phyloP scores from a whole-genome alignment of 83 land plant genomes.

The Diphasiastrum complanatum region DNA sequence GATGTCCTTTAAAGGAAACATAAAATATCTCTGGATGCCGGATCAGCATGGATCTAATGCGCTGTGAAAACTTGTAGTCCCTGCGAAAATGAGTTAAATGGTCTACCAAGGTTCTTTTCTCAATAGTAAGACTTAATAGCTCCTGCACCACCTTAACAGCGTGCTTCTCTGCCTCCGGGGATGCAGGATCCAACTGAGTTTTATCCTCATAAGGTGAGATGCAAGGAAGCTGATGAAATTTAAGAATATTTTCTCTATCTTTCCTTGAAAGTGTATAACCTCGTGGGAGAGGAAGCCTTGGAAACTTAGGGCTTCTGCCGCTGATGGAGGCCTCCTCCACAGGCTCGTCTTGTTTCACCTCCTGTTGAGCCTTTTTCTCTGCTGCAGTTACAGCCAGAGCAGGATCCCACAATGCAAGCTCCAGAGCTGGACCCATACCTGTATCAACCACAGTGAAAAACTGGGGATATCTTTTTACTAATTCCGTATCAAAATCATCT shows the following conservation, averaged over 20 bases:
- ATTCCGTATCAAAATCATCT: constrained; percentile 24
- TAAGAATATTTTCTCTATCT: constrained; percentile 26
- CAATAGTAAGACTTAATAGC: constrained; percentile 30
- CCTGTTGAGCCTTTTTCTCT: constrained; percentile 18
- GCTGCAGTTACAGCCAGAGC: constrained; percentile 24
- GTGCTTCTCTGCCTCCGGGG: constrained; percentile 29
- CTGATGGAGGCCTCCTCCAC: constrained; percentile 21
- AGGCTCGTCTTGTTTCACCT: constrained; percentile 21
- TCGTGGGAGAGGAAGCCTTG: constrained; percentile 56
- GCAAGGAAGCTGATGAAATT: constrained; percentile 29
- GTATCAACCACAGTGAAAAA: constrained; percentile 24
- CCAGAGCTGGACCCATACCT: constrained; percentile 23
- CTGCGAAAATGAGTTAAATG: constrained; percentile 34
- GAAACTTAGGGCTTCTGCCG: constrained; percentile 58
- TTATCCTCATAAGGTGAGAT: constrained; percentile 31
- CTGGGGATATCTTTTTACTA: constrained; percentile 22
- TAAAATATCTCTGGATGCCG: constrained; percentile 35
- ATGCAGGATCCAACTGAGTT: constrained; percentile 14
- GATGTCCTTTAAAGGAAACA: constrained; percentile 31
- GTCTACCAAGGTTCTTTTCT: constrained; percentile 34
- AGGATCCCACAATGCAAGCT: constrained; percentile 33
- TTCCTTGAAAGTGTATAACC: constrained; percentile 39
- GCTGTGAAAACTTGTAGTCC: constrained; percentile 35
- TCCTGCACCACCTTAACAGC: constrained; percentile 32
- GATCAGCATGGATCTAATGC: constrained; percentile 23